Percentiles rank a stretch among this genome's conserved stretches.
phyloP scores from a whole-genome alignment of 2,329 filamentous ascomycete genomes.

The Fusarium irregulare region DNA sequence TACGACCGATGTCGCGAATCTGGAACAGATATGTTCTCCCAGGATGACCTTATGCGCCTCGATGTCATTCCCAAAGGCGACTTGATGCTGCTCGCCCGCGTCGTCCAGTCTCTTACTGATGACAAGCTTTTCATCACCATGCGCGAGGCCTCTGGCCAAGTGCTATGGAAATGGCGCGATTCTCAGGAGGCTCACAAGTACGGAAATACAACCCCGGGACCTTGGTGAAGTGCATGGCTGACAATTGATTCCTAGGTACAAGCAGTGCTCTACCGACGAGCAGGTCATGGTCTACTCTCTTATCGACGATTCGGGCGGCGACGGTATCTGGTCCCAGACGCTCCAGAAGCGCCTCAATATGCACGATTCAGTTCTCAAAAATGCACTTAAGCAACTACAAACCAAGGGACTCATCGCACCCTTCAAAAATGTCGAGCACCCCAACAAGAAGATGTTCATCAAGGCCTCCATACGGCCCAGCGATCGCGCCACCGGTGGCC shows the following conservation, averaged over 20 bases:
- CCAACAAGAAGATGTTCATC: constrained; percentile 96
- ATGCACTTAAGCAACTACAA: constrained; percentile 85
- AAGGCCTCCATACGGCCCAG: constrained; percentile 84
- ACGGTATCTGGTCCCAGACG: constrained; percentile 91
- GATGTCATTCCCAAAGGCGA: constrained; percentile 68
- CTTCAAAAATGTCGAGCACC: constrained; percentile 92
- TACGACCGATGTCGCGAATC: constrained; percentile 67
- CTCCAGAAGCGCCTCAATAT: constrained; percentile 84
- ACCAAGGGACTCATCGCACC: constrained; percentile 83
- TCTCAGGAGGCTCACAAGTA: constrained; percentile 72
- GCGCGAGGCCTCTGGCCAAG: constrained; percentile 55
- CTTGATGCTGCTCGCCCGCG: constrained; percentile 63
- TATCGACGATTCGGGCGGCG: constrained; percentile 85
- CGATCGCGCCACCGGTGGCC: constrained; percentile 90
- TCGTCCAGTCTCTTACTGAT: constrained; percentile 68
- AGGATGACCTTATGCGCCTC: constrained; percentile 68
- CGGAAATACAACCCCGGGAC: constrained; percentile 26
- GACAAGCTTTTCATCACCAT: constrained; percentile 68
- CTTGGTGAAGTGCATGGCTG: constrained; percentile 10
- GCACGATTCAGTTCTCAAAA: constrained; percentile 84
- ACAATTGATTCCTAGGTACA: constrained; percentile 59
- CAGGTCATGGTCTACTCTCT: constrained; percentile 85
- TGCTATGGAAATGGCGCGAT: constrained; percentile 68
- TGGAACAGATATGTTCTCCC: constrained; percentile 64
- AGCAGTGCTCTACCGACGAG: constrained; percentile 74